Percentiles rank a stretch among this genome's conserved stretches.
phyloP scores from a whole-genome alignment of 345 rosid genomes.

The Pugionium cornutum region DNA sequence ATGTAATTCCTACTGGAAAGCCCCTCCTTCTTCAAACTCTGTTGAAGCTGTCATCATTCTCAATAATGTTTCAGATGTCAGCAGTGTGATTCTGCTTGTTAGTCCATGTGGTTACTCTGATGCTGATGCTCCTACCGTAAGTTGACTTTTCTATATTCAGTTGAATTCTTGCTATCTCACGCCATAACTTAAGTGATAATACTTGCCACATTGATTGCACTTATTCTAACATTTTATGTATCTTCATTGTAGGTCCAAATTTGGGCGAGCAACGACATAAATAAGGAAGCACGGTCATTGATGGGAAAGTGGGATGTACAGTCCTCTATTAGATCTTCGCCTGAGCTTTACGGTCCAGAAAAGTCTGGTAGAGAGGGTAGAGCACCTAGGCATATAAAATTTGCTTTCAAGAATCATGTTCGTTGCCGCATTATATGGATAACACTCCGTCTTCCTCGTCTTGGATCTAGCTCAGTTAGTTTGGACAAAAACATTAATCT shows the following conservation, averaged over 20 bases:
- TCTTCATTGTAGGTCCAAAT: slow-evolving; percentile 68
- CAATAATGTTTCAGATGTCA: slow-evolving; percentile 73
- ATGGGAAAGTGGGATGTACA: slow-evolving; percentile 96
- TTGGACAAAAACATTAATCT: slow-evolving; percentile 69
- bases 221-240: slow-evolving; percentile 18
- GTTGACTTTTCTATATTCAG: slow-evolving; percentile 34
- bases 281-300: slow-evolving; percentile 76
- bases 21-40: slow-evolving; percentile 61
- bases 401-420: slow-evolving; percentile 68
- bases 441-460: slow-evolving; percentile 66
- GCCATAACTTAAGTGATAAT: slow-evolving; percentile 7
- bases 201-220: slow-evolving; percentile 3
- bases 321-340: slow-evolving; percentile 61
- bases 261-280: slow-evolving; percentile 87
- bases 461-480: slow-evolving; percentile 84
- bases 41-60: slow-evolving; percentile 74
- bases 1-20: slow-evolving; percentile 73
- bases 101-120: slow-evolving; percentile 95
- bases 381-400: slow-evolving; percentile 81
- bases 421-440: slow-evolving; percentile 93
- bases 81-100: slow-evolving; percentile 72
- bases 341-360: slow-evolving; percentile 80
- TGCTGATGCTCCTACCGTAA: slow-evolving; percentile 75
- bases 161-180: slow-evolving; percentile 10
- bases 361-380: slow-evolving; percentile 46